Evolutionary conservation across 2,329 filamentous ascomycete genomes (phyloP).

Genomic region (Alternaria gansuensis): DNA sequence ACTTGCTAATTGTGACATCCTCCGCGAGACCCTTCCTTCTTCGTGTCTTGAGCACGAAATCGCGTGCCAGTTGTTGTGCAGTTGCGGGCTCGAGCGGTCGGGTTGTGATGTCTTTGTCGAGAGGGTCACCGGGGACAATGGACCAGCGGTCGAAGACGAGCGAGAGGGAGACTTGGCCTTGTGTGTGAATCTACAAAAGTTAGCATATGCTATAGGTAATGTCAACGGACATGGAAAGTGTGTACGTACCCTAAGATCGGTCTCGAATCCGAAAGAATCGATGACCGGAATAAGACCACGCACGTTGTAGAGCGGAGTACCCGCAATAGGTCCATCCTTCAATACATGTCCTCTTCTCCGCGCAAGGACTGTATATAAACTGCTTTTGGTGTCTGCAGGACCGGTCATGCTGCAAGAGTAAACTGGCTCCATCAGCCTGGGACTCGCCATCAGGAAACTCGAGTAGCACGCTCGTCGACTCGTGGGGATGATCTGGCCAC

Average conservation of each 20-base stretch:
- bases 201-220: slow-evolving; percentile 3
- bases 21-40: slow-evolving; percentile 92
- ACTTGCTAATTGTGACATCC: slow-evolving; percentile 95
- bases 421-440: slow-evolving; percentile 94
- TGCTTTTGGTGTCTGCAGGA: slow-evolving; percentile 85
- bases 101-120: slow-evolving; percentile 85
- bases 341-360: slow-evolving; percentile 90
- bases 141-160: slow-evolving; percentile 96
- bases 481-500: slow-evolving; percentile 97
- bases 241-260: slow-evolving; percentile 72
- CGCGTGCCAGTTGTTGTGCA: slow-evolving; percentile 87
- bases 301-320: slow-evolving; percentile 91
- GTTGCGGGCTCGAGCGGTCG: slow-evolving; percentile 86
- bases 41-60: slow-evolving; percentile 96
- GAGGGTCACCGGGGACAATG: slow-evolving; percentile 92
- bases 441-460: slow-evolving; percentile 95
- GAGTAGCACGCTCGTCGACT: slow-evolving; percentile 92
- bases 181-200: slow-evolving; percentile 76
- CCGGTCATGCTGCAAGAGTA: slow-evolving; percentile 94
- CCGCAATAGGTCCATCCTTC: slow-evolving; percentile 91
- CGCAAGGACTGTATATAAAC: slow-evolving; percentile 90
- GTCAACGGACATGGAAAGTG: slow-evolving; percentile 26
- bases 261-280: slow-evolving; percentile 97
- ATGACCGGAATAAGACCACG: slow-evolving; percentile 93
- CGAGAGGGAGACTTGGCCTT: slow-evolving; percentile 88